These are phyloP conservation scores for Pseudovirgaria hyperparasitica DNA, from an alignment of 2,329 filamentous ascomycete genomes.

Conservation along the genomic window DNA sequence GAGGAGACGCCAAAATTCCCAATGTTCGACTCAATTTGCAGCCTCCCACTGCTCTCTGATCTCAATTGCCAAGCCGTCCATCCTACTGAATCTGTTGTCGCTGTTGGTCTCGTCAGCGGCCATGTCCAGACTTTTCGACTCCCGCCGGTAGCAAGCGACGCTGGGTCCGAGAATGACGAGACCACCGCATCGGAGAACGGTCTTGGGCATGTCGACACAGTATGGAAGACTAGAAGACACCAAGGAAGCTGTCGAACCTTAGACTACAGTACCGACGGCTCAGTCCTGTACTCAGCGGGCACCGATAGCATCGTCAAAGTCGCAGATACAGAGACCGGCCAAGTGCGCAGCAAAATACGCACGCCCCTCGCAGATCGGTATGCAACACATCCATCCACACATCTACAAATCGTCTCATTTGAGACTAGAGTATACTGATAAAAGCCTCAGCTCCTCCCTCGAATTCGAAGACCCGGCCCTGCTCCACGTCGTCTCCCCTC, in stretches of 20 bases:
- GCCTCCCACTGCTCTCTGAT: conserved; percentile 71
- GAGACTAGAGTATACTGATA: conserved; percentile 5
- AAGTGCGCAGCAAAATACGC: conserved; percentile 69
- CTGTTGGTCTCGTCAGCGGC: conserved; percentile 72
- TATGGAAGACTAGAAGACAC: conserved; percentile 80
- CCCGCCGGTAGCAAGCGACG: conserved; percentile 41
- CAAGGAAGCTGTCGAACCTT: conserved; percentile 86
- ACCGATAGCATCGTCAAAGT: conserved; percentile 52
- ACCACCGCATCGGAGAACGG: conserved; percentile 43
- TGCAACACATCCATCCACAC: conserved; percentile 11
- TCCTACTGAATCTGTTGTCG: conserved; percentile 69
- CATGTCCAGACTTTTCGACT: conserved; percentile 78
- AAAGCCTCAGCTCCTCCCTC: conserved; percentile 29
- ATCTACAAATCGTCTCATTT: conserved; percentile 9
- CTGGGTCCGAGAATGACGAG: conserved; percentile 36
- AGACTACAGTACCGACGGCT: conserved; percentile 66
- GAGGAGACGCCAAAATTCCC: conserved; percentile 2
- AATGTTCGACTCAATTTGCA: conserved; percentile 91
- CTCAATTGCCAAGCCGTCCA: conserved; percentile 84
- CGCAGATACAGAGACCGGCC: conserved; percentile 44
- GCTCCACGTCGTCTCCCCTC: conserved; percentile 72
- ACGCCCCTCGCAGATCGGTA: conserved; percentile 57
- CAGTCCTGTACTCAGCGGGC: conserved; percentile 48
- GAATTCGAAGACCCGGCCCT: conserved; percentile 63
- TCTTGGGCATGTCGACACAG: conserved; percentile 63